Conservation (phyloP, 2,329 filamentous ascomycete genomes). For the Myriosclerotinia curreyana region DNA sequence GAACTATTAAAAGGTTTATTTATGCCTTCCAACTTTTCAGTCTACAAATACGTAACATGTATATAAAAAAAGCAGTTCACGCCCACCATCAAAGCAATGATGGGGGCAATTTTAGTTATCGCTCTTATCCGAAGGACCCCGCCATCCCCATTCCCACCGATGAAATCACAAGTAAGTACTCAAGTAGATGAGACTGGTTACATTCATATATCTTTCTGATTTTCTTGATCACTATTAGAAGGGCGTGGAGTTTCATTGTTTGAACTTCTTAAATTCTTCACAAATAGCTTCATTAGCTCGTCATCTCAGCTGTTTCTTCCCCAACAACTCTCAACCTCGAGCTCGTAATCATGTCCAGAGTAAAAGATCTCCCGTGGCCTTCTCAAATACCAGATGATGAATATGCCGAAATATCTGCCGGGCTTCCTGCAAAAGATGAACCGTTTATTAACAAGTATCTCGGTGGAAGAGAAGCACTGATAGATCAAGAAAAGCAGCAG, state of each 20-base stretch:
- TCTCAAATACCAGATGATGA: slow-evolving; percentile 48
- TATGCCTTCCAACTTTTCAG: not conserved
- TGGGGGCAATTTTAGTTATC: slow-evolving; percentile 1
- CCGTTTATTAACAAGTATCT: slow-evolving; percentile 82
- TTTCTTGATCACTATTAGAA: not conserved
- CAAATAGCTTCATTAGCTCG: not conserved
- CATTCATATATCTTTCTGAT: not conserved
- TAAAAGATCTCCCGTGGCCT: slow-evolving; percentile 36
- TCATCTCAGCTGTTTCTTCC: not conserved
- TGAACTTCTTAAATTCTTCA: not conserved
- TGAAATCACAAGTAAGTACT: not conserved
- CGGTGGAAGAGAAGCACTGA: slow-evolving; percentile 68
- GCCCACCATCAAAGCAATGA: too few relatives aligned
- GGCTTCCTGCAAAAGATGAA: slow-evolving; percentile 59
- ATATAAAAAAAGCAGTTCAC: not conserved
- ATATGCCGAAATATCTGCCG: slow-evolving; percentile 55
- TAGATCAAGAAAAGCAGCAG: slow-evolving; percentile 76
- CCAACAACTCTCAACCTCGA: not conserved
- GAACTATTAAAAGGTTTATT: not conserved
- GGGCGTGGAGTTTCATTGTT: not conserved
- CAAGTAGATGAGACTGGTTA: not conserved
- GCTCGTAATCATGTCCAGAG: slow-evolving; percentile 29
- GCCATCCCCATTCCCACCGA: slow-evolving; percentile 12
- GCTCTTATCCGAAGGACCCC: slow-evolving; percentile 15
- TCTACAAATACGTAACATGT: not conserved